Evolutionary conservation across 352 stramenopile species (phyloP).

Genomic region (Globisporangium paroecandrum): DNA sequence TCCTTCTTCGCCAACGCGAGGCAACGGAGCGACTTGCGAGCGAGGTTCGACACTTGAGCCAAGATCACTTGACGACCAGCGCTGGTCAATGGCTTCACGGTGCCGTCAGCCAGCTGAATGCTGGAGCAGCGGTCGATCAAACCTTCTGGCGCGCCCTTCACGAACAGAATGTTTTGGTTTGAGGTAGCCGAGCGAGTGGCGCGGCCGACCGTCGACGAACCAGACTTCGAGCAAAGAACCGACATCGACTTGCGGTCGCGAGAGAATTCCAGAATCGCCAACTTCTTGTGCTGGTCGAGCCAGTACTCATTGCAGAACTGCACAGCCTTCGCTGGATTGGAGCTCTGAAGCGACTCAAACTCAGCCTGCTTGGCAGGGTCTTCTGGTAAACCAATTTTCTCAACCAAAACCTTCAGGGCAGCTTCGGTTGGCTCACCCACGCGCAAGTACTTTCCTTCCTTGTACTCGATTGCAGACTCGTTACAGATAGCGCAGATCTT

Average conservation of each 20-base stretch:
- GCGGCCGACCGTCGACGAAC: slow-evolving; percentile 24
- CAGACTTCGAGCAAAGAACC: slow-evolving; percentile 82
- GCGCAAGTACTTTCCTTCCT: slow-evolving; percentile 84
- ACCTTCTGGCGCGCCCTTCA: slow-evolving; percentile 98
- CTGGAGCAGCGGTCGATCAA: slow-evolving; percentile 95
- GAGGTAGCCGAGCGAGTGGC: slow-evolving; percentile 60
- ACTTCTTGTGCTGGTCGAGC: slow-evolving; percentile 80
- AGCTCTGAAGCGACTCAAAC: slow-evolving; percentile 48
- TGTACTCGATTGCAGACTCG: slow-evolving; percentile 91
- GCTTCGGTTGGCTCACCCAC: slow-evolving; percentile 97
- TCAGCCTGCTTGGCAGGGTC: slow-evolving; percentile 63
- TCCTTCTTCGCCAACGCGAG: slow-evolving; percentile 96
- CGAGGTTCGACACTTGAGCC: slow-evolving; percentile 89
- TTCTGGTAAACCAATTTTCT: slow-evolving; percentile 91
- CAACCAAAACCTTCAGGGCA: slow-evolving; percentile 92
- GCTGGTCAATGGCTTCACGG: slow-evolving; percentile 89
- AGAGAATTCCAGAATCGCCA: slow-evolving; percentile 95
- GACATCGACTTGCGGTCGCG: slow-evolving; percentile 98
- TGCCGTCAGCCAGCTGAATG: slow-evolving; percentile 92
- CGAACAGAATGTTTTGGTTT: slow-evolving; percentile 92
- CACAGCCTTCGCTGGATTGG: slow-evolving; percentile 65
- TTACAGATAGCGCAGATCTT: slow-evolving; percentile 96
- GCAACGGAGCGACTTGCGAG: slow-evolving; percentile 93
- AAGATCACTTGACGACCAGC: slow-evolving; percentile 86
- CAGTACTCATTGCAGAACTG: slow-evolving; percentile 86